Evolutionary conservation across 495 filamentous ascomycete species (phyloP), one percentile per base, ranked within the genome.

Genomic region (Neurospora sp.): DNA sequence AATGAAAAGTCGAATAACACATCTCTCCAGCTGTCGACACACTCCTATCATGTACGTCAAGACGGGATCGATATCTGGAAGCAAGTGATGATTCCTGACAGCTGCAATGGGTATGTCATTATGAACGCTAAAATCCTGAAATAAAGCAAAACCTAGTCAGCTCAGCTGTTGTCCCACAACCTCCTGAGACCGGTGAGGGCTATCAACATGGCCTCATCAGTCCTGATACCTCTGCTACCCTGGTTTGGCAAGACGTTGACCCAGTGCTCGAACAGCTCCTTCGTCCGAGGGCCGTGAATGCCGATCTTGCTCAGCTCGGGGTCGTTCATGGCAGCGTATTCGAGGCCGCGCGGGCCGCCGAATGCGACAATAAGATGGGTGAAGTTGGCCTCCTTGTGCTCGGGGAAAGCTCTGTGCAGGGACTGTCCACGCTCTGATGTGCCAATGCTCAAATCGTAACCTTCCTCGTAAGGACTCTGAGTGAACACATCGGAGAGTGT

Each of bases 181-280:
- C 81, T 84, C 77, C 87, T 85, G 74, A 93, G 75, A 2, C 85
- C 86, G 73, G 85, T 87, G 80, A 94, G 76, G 1, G 86, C 90
- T 74, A 93, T 84, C 86, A 91, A 90, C 61, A 94, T 81, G 1
- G 92, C 92, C 79, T 95, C 92, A 71, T 94, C 92, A 4, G 91
- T 94, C 75, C 91, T 82, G 71, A 94, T 93, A 2, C 89, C 92
- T 74, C 92, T 83, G 76, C 90, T 93, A 1, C 92, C 92, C 77
- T 94, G 91, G 3, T 88, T 88, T 3, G 91, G 91, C 73, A 90
- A 83, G 1, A 93, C 82, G 77, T 95, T 91, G 20, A 95, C 85
- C 91, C 91, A 94, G 70, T 87, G 81, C 79, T 95, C 92, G 78
- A 95, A 95, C 71, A 93, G 77, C 74, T 91, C 88, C 70, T 83